phyloP scores from a whole-genome alignment of 306 rosid species.

The Argentina anserina region DNA sequence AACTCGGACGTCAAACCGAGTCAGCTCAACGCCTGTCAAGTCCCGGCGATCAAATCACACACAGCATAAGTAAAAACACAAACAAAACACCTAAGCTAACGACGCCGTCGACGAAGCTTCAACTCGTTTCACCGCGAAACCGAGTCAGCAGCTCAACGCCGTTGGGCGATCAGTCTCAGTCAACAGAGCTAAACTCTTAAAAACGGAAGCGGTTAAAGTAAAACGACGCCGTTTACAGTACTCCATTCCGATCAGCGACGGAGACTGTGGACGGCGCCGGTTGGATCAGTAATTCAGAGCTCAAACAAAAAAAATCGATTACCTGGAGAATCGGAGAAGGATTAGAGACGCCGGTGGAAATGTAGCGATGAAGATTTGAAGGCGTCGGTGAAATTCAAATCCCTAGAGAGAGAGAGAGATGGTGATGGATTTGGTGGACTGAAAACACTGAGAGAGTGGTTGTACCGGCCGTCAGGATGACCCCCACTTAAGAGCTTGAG shows the following conservation, averaged over 20 bases:
- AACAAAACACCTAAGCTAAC: too few species aligned
- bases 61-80: too few species aligned
- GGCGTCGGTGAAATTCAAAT: conserved; percentile 1
- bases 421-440: conserved; percentile 25
- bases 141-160: too few species aligned
- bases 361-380: conserved; percentile 16
- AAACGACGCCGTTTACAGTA: neutral
- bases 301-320: neutral
- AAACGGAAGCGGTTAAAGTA: too few species aligned
- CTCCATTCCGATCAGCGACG: neutral
- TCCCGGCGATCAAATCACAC: conserved; percentile 15
- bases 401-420: conserved; percentile 24
- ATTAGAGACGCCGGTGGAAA: conserved; percentile 12
- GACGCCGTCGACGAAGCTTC: too few species aligned
- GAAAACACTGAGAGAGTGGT: conserved; percentile 19
- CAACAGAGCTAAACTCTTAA: too few species aligned
- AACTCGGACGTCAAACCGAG: conserved; percentile 1
- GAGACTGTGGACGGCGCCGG: neutral
- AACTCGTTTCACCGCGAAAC: too few species aligned
- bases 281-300: neutral
- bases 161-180: too few species aligned
- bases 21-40: too few species aligned
- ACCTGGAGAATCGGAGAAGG: neutral
- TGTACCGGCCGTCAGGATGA: conserved; percentile 34
- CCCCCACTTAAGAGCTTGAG: conserved; percentile 6